Conservation (phyloP, 1,284 basidiomycete genomes). For the Chondrostereum purpureum region DNA sequence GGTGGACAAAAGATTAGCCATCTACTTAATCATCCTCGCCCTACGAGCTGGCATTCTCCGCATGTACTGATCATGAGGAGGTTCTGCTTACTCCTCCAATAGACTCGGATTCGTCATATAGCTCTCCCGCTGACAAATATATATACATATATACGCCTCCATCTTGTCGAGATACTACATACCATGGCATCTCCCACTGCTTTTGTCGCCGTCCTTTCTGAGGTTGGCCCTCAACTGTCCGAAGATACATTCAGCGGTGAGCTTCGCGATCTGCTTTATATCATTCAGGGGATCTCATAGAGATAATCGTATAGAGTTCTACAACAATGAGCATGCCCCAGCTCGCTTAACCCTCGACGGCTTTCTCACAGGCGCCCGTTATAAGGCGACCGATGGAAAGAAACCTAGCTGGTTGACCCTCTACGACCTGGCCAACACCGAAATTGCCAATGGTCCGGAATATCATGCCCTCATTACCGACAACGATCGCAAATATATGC, state of each 20-base stretch:
- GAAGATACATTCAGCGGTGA: constrained; percentile 3
- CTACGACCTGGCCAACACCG: constrained; percentile 38
- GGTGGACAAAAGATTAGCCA: too few relatives aligned
- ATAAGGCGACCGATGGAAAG: constrained; percentile 33
- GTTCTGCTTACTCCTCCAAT: too few relatives aligned
- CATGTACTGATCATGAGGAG: too few relatives aligned
- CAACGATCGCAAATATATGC: not conserved
- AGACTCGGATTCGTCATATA: too few relatives aligned
- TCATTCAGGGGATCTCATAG: not conserved
- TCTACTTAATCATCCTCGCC: too few relatives aligned
- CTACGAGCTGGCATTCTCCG: too few relatives aligned
- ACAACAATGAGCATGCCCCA: constrained; percentile 48
- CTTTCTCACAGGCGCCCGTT: constrained; percentile 34
- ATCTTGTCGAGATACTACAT: too few relatives aligned
- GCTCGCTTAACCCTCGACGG: constrained; percentile 39
- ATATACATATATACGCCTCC: too few relatives aligned
- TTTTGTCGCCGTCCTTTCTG: not conserved
- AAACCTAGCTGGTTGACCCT: constrained; percentile 39
- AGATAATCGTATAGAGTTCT: constrained; percentile 35
- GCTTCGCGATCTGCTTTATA: not conserved
- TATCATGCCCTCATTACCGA: constrained; percentile 34
- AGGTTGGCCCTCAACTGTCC: not conserved
- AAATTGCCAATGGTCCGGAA: constrained; percentile 27
- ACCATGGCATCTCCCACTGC: not conserved
- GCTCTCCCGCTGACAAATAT: too few relatives aligned